These are phyloP conservation scores for Hypoxylon sp. DNA, from an alignment of 2,329 filamentous ascomycete genomes.

Conservation along the genomic window DNA sequence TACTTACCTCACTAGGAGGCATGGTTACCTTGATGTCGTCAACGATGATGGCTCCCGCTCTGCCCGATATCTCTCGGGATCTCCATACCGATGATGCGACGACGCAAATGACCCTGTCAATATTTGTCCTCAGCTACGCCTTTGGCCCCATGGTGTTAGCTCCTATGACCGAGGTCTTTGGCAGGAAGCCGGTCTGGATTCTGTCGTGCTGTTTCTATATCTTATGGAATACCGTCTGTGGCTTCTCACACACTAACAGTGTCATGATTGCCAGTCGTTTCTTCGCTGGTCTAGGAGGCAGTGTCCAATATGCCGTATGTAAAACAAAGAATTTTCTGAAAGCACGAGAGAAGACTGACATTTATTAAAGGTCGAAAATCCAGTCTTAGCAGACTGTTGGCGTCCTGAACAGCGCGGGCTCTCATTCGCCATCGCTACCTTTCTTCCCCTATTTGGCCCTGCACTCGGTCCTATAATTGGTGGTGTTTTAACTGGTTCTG, in stretches of 20 bases:
- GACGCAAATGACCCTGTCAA: slow-evolving; percentile 64
- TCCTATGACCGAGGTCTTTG: slow-evolving; percentile 65
- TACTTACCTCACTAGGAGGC: slow-evolving; percentile 64
- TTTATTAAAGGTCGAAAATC: background rate
- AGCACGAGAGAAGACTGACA: background rate
- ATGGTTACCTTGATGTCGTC: slow-evolving; percentile 68
- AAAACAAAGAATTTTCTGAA: background rate
- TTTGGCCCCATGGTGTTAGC: slow-evolving; percentile 61
- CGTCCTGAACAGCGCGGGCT: slow-evolving; percentile 8
- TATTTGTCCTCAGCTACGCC: slow-evolving; percentile 59
- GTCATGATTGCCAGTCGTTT: slow-evolving; percentile 18
- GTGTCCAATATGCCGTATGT: slow-evolving; percentile 17
- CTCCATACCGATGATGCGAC: slow-evolving; percentile 65
- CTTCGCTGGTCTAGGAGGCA: slow-evolving; percentile 15
- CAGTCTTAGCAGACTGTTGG: slow-evolving; percentile 7
- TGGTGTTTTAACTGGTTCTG: slow-evolving; percentile 11
- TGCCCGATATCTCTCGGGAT: slow-evolving; percentile 65
- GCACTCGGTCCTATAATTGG: slow-evolving; percentile 18
- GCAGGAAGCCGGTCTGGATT: slow-evolving; percentile 60
- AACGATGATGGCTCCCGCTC: slow-evolving; percentile 67
- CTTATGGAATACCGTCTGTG: slow-evolving; percentile 64
- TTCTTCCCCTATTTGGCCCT: slow-evolving; percentile 10
- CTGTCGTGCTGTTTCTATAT: slow-evolving; percentile 65
- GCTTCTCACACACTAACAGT: slow-evolving; percentile 51
- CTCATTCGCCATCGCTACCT: slow-evolving; percentile 6